Evolutionary conservation across 2,329 filamentous ascomycete species (phyloP), one percentile per base, ranked within the genome.

Genomic region (Xylariaceae sp.): DNA sequence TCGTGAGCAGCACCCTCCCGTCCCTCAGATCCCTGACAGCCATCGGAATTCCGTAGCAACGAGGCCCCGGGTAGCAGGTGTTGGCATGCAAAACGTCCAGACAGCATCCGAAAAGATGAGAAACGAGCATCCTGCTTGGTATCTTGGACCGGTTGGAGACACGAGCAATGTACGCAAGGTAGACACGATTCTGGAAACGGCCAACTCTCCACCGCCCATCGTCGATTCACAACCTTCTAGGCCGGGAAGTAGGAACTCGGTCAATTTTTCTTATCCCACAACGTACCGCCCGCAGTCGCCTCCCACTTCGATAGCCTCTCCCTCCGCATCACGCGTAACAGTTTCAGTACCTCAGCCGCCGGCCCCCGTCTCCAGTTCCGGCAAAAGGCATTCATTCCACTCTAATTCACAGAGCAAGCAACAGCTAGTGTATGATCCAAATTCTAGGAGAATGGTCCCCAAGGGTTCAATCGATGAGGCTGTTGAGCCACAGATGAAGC

Each of bases 21-120:
- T 96, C 1, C 92, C 92, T 42, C 79, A 81, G 3, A 79, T 96
- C 30, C 90, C 90, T 3, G 58, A 66, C 48, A 64, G 61, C 44
- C 71, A 71, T 58, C 71, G 62, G 30, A 72, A 70, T 68, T 65
- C 70, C 55, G 62, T 70, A 52, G 61, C 71, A 58, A 61, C 71
- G 58, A 80, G 73, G 63, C 64, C 76, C 56, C 76, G 76, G 61
- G 66, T 75, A 76, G 76, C 55, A 71, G 67, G 65, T 17, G 64
- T 82, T 10, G 77, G 77, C 56, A 78, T 74, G 47, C 78, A 80
- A 59, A 77, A 76, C n/a, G 76, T 84, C 53, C 76, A 74, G 30
- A 78, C 82, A 2, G 82, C 81, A 1, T 84, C 82, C 15, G 77
- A 85, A 68, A 81, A 78, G 64, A 71, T 78, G 62, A 74, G 74